Evolutionary conservation across 2,329 filamentous ascomycete species (phyloP).

Genomic region (Alternaria metachromatica): DNA sequence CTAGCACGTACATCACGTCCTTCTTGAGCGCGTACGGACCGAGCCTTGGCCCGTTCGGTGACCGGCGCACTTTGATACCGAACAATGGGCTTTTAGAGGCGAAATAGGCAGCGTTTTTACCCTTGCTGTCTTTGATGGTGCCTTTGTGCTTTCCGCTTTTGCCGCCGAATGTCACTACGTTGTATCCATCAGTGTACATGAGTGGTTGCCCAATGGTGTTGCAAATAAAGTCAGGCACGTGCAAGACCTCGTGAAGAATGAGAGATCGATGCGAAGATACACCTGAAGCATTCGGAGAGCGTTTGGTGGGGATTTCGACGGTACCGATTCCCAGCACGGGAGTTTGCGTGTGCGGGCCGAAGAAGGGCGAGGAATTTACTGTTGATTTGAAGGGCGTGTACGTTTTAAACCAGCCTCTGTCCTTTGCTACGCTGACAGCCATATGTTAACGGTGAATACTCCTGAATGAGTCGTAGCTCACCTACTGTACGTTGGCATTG

Average conservation of each 20-base stretch:
- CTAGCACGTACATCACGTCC: not conserved
- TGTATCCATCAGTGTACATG: not conserved
- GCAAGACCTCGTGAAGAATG: slow-evolving; percentile 22
- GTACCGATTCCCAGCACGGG: slow-evolving; percentile 19
- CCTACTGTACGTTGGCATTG: too few species aligned
- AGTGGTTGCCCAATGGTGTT: slow-evolving; percentile 18
- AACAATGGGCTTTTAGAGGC: too few species aligned
- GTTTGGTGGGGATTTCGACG: slow-evolving; percentile 18
- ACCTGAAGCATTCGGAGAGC: not conserved
- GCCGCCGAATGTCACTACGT: not conserved
- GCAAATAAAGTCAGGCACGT: slow-evolving; percentile 17
- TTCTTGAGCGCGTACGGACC: not conserved
- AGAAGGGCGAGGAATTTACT: not conserved
- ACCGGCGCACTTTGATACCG: too few species aligned
- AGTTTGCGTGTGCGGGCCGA: not conserved
- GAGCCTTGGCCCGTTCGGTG: slow-evolving; percentile 1
- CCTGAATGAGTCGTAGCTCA: too few species aligned
- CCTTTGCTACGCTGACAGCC: slow-evolving; percentile 10
- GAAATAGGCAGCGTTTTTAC: slow-evolving; percentile 10
- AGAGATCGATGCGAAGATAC: slow-evolving; percentile 4
- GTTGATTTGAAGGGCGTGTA: slow-evolving; percentile 24
- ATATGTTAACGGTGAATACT: too few species aligned
- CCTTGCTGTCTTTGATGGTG: not conserved
- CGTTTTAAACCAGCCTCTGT: slow-evolving; percentile 27
- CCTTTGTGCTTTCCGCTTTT: too few species aligned